These are phyloP conservation scores for Oryza meridionalis DNA, from an alignment of 176 grass and related monocot genomes.

Conservation along the genomic window DNA sequence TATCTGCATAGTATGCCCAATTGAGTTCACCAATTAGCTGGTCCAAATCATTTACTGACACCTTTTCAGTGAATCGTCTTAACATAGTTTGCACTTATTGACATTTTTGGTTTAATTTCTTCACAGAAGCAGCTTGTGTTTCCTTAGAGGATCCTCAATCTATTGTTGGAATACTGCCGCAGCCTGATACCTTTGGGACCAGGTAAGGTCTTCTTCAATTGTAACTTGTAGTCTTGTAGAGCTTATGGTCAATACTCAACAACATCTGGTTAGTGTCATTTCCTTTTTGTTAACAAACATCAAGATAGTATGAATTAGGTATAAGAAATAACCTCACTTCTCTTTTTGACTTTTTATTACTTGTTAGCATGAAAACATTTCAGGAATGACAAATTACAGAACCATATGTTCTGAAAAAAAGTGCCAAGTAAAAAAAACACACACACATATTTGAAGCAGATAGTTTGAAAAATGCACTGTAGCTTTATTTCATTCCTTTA, in stretches of 20 bases:
- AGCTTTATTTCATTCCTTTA: slow-evolving; percentile 31
- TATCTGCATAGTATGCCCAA: neutral
- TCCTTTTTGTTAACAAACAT: neutral
- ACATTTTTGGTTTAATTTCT: slow-evolving; percentile 35
- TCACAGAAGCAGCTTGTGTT: slow-evolving; percentile 64
- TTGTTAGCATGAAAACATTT: neutral
- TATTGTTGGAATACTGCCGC: slow-evolving; percentile 88
- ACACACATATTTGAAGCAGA: neutral
- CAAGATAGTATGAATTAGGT: neutral
- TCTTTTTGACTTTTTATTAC: neutral
- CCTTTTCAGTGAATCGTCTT: neutral
- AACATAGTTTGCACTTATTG: slow-evolving; percentile 12
- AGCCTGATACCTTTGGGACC: slow-evolving; percentile 70
- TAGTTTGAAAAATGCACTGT: slow-evolving; percentile 20
- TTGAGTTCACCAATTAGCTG: neutral
- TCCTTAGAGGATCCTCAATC: slow-evolving; percentile 68
- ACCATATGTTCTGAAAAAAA: neutral
- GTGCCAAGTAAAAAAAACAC: neutral
- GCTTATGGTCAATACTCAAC: slow-evolving; percentile 4
- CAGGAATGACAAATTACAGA: neutral
- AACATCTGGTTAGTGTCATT: neutral
- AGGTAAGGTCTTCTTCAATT: slow-evolving; percentile 55
- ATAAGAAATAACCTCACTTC: slow-evolving; percentile 35
- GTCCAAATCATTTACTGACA: slow-evolving; percentile 3
- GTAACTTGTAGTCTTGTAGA: slow-evolving; percentile 20